These are phyloP conservation scores for Castanea crenata DNA, from an alignment of 306 rosid species.

Conservation along the genomic window DNA sequence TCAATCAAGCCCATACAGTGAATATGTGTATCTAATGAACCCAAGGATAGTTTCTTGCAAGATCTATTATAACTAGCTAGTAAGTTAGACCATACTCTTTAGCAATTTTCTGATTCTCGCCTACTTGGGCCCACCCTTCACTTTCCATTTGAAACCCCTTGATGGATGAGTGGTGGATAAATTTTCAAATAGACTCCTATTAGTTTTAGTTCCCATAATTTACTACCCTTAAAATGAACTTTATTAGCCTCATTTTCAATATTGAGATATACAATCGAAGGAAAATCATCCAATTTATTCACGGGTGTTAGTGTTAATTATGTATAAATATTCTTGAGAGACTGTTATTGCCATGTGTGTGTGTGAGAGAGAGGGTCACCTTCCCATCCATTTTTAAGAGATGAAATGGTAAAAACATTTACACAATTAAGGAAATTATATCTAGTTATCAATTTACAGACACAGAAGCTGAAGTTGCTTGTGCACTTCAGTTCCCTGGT, in stretches of 20 bases:
- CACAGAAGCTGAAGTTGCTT: not conserved
- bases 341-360: not conserved
- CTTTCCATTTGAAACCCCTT: not conserved
- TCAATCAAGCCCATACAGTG: slow-evolving; percentile 4
- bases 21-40: not conserved
- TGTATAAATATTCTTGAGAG: not conserved
- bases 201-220: not conserved
- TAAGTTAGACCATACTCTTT: not conserved
- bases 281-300: not conserved
- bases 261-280: not conserved
- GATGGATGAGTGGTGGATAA: not conserved
- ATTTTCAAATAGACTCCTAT: not conserved
- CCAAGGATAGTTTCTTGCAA: not conserved
- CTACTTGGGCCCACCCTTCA: not conserved
- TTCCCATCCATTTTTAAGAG: not conserved
- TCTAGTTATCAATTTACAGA: not conserved
- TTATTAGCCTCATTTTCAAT: not conserved
- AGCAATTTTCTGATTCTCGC: no score
- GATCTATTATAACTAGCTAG: not conserved
- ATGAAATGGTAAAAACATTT: not conserved
- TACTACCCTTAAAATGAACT: not conserved
- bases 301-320: not conserved
- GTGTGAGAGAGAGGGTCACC: not conserved
- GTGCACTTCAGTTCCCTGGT: not conserved
- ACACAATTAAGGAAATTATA: not conserved